These are phyloP conservation scores for Skeletonema costatum DNA, from an alignment of 108 stramenopile genomes.

Conservation along the genomic window DNA sequence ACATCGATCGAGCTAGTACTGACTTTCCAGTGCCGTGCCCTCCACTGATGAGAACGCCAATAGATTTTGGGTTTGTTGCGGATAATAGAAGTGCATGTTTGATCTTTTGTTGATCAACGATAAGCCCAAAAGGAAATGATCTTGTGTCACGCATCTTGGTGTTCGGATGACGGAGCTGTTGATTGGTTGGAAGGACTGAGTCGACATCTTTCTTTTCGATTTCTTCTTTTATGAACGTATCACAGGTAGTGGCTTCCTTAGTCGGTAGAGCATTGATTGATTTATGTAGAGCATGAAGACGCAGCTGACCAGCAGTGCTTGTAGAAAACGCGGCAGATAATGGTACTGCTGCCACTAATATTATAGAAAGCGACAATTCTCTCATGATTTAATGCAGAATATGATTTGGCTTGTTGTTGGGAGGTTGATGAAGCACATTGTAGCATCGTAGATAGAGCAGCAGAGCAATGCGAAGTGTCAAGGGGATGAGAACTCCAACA, in stretches of 20 bases:
- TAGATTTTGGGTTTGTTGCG: slow-evolving; percentile 65
- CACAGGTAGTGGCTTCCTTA: not conserved
- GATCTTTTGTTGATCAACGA: slow-evolving; percentile 70
- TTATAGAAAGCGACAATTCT: not conserved
- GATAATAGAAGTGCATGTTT: slow-evolving; percentile 66
- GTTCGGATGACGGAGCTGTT: not conserved
- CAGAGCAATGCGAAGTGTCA: not conserved
- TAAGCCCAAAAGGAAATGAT: slow-evolving; percentile 69
- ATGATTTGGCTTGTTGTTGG: not conserved
- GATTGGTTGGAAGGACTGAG: not conserved
- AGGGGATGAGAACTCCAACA: not conserved
- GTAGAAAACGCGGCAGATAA: not conserved
- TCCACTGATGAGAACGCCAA: slow-evolving; percentile 71
- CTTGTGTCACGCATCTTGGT: slow-evolving; percentile 22
- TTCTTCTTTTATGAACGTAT: not conserved
- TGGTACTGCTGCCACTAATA: not conserved
- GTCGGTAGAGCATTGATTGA: not conserved
- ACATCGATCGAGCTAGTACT: slow-evolving; percentile 62
- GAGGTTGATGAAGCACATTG: not conserved
- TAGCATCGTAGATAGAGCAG: too few species aligned
- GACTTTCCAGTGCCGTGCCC: slow-evolving; percentile 74
- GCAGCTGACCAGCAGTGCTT: not conserved
- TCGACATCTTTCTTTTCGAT: not conserved
- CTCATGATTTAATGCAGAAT: not conserved
- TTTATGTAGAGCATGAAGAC: not conserved